A percentile compares a stretch with the other conserved stretches of the same genome.
Conservation (phyloP, 2,329 filamentous ascomycete species). For the Graphilbum fragrans region DNA sequence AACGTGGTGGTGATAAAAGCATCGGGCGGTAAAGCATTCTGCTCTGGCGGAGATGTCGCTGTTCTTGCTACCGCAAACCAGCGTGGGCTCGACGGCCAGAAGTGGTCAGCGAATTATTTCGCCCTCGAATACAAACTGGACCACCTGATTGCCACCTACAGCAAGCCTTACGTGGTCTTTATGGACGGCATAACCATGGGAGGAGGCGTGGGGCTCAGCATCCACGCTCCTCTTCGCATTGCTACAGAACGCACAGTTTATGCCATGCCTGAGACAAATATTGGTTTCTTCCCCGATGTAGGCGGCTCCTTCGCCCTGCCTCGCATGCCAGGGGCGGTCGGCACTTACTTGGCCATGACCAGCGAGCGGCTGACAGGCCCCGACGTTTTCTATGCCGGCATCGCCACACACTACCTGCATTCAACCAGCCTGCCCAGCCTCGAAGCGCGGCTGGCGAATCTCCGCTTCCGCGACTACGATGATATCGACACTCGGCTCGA, state of each 20-base stretch:
- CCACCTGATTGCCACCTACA: conserved; percentile 86
- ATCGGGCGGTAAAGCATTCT: conserved; percentile 72
- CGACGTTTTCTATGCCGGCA: conserved; percentile 78
- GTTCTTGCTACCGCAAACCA: conserved; percentile 65
- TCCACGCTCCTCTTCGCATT: conserved; percentile 92
- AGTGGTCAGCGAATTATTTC: conserved; percentile 75
- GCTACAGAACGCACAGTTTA: conserved; percentile 93
- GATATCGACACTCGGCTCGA: conserved; percentile 47
- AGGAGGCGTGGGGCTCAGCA: conserved; percentile 83
- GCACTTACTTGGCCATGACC: conserved; percentile 88
- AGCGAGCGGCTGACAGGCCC: conserved; percentile 72
- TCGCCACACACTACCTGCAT: conserved; percentile 94
- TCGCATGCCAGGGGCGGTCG: conserved; percentile 72
- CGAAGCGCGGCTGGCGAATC: conserved; percentile 75
- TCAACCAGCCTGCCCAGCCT: conserved; percentile 73
- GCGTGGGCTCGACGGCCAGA: conserved; percentile 55
- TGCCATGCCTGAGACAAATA: conserved; percentile 97
- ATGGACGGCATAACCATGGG: conserved; percentile 99
- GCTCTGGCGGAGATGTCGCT: conserved; percentile 84
- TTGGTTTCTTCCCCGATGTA: conserved; percentile 97
- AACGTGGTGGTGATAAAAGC: conserved; percentile 91
- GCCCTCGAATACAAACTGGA: conserved; percentile 91
- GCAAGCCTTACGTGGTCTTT: conserved; percentile 85
- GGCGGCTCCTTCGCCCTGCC: conserved; percentile 94
- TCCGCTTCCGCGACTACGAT: conserved; percentile 75